Percentiles rank a stretch among this genome's conserved stretches.
These are phyloP conservation scores for Alternaria ethzedia DNA, from an alignment of 2,329 filamentous ascomycete species.

Conservation along the genomic window DNA sequence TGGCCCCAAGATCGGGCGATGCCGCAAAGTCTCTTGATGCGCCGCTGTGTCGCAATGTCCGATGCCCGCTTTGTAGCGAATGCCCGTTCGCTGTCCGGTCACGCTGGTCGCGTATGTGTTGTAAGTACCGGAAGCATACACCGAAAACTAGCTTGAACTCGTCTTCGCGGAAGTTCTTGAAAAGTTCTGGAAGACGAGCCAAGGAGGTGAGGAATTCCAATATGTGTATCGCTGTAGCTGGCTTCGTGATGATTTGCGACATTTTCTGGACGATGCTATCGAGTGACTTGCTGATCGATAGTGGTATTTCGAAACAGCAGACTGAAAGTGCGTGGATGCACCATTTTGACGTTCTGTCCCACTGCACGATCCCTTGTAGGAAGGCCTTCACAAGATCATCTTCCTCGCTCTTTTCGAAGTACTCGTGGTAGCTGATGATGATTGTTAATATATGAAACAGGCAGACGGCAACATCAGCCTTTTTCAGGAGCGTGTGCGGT, in stretches of 20 bases:
- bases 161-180: constrained; percentile 86
- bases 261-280: constrained; percentile 90
- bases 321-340: constrained; percentile 95
- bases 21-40: constrained; percentile 51
- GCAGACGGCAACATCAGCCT: constrained; percentile 86
- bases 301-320: constrained; percentile 91
- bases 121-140: constrained; percentile 91
- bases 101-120: constrained; percentile 76
- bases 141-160: constrained; percentile 95
- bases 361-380: constrained; percentile 80
- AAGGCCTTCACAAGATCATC: constrained; percentile 90
- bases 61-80: constrained; percentile 42
- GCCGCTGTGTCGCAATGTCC: constrained; percentile 52
- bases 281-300: constrained; percentile 83
- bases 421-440: constrained; percentile 86
- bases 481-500: constrained; percentile 76
- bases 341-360: constrained; percentile 85
- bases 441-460: constrained; percentile 87
- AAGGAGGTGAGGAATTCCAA: constrained; percentile 93
- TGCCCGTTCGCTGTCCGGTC: constrained; percentile 44
- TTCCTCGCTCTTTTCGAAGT: constrained; percentile 83
- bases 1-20: constrained; percentile 40
- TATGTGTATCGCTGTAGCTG: constrained; percentile 90
- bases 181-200: constrained; percentile 81
- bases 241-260: constrained; percentile 94